Evolutionary conservation across 305 asterid genomes (phyloP).

Genomic region (Solanum aculeatissimum): DNA sequence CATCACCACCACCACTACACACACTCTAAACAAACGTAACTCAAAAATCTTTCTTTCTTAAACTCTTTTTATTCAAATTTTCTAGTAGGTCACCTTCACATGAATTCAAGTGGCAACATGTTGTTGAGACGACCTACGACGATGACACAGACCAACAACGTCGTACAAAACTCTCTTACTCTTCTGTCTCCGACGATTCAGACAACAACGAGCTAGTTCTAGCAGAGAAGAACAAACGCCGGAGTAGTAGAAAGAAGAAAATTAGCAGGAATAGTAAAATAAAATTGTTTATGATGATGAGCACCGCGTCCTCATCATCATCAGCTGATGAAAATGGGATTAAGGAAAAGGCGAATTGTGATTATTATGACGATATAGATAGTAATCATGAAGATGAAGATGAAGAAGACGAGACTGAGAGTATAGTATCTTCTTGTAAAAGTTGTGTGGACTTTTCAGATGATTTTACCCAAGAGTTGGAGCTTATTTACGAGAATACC

Average conservation of each 20-base stretch:
- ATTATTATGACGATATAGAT: not conserved
- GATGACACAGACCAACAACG: not conserved
- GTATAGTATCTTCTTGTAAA: constrained; percentile 32
- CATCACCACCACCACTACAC: accelerated
- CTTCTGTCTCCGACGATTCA: not conserved
- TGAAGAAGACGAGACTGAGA: constrained; percentile 33
- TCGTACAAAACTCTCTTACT: constrained; percentile 22
- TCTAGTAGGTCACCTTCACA: not conserved
- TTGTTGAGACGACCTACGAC: constrained; percentile 21
- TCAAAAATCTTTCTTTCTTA: not conserved
- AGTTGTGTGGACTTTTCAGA: constrained; percentile 13
- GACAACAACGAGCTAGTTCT: not conserved
- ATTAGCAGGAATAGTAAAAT: not conserved
- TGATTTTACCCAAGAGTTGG: constrained; percentile 12
- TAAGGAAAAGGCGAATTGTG: constrained; percentile 3
- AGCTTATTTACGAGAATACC: constrained; percentile 15
- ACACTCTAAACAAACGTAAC: not conserved
- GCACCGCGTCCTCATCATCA: constrained; percentile 15
- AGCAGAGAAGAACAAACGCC: constrained; percentile 18
- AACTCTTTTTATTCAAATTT: not conserved
- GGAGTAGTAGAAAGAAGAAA: constrained; percentile 12
- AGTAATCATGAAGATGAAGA: not conserved
- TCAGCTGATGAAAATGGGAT: constrained; percentile 35
- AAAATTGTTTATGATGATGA: constrained; percentile 16
- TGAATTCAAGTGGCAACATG: constrained; percentile 43